Percentiles rank a stretch among this genome's conserved stretches.
Evolutionary conservation across 768 basidiomycete genomes (phyloP).

Genomic region (Lactifluus pinguis): DNA sequence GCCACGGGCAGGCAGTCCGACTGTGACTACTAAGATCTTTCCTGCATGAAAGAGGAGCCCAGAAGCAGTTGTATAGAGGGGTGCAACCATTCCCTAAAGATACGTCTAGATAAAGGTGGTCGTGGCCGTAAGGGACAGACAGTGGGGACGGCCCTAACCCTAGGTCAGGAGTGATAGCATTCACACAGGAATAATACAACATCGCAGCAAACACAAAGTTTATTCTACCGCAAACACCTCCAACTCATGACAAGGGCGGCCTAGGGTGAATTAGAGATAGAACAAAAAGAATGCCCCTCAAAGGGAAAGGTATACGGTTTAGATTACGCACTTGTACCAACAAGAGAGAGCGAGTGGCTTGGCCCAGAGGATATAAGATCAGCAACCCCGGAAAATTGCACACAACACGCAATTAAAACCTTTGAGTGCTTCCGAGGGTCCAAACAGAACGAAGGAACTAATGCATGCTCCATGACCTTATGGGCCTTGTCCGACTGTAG

Average conservation of each 20-base stretch:
- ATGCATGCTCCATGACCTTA: neutral
- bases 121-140: too few relatives aligned
- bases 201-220: neutral
- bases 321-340: neutral
- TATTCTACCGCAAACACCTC: constrained; percentile 5
- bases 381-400: neutral
- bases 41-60: constrained; percentile 87
- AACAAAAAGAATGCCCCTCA: neutral
- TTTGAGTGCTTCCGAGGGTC: neutral
- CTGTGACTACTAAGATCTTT: constrained; percentile 87
- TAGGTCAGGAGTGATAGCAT: neutral
- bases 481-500: neutral
- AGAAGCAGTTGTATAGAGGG: constrained; percentile 86
- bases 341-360: neutral
- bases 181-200: too few relatives aligned
- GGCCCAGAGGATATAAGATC: neutral
- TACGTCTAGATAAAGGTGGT: too few relatives aligned
- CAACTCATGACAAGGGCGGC: neutral
- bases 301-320: neutral
- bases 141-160: constrained; percentile 6
- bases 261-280: constrained; percentile 1
- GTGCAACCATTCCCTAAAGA: constrained; percentile 65
- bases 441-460: neutral
- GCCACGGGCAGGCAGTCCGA: constrained; percentile 89
- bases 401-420: neutral